phyloP scores from a whole-genome alignment of 768 basidiomycete genomes.

The Kwoniella bestiolae region DNA sequence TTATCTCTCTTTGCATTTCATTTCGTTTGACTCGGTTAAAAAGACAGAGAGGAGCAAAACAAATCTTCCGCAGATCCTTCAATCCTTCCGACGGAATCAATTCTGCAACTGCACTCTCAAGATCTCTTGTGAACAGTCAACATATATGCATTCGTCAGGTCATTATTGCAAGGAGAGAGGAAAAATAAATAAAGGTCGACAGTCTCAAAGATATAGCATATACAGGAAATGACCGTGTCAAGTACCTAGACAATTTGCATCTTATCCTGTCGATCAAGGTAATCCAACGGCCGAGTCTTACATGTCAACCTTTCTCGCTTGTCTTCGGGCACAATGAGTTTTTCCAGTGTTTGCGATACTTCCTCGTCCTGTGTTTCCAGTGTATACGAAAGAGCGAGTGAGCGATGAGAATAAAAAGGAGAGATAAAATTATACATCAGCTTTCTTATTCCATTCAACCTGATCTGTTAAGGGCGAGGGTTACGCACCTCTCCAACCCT shows the following conservation, averaged over 20 bases:
- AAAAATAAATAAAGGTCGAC: not conserved
- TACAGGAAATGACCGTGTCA: not conserved
- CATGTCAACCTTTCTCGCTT: slow-evolving; percentile 39
- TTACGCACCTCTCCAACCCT: slow-evolving; percentile 34
- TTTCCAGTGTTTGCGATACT: slow-evolving; percentile 31
- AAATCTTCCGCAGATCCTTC: too few relatives aligned
- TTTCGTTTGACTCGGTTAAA: too few relatives aligned
- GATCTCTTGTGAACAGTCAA: too few relatives aligned
- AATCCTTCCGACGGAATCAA: not conserved
- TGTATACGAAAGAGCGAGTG: too few relatives aligned
- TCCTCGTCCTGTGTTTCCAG: slow-evolving; percentile 31
- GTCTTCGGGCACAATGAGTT: slow-evolving; percentile 41
- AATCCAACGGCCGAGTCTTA: slow-evolving; percentile 45
- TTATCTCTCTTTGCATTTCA: too few relatives aligned
- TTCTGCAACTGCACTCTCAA: too few relatives aligned
- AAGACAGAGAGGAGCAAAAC: too few relatives aligned
- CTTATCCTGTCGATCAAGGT: slow-evolving; percentile 31
- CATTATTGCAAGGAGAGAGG: not conserved
- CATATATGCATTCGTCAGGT: not conserved
- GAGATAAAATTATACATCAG: not conserved
- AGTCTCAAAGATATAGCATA: not conserved
- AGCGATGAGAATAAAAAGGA: not conserved
- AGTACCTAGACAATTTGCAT: slow-evolving; percentile 6
- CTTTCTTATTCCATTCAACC: not conserved
- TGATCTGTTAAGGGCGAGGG: not conserved